These are phyloP conservation scores for Fusarium pseudocircinatum DNA, from an alignment of 2,329 filamentous ascomycete genomes.

Conservation along the genomic window DNA sequence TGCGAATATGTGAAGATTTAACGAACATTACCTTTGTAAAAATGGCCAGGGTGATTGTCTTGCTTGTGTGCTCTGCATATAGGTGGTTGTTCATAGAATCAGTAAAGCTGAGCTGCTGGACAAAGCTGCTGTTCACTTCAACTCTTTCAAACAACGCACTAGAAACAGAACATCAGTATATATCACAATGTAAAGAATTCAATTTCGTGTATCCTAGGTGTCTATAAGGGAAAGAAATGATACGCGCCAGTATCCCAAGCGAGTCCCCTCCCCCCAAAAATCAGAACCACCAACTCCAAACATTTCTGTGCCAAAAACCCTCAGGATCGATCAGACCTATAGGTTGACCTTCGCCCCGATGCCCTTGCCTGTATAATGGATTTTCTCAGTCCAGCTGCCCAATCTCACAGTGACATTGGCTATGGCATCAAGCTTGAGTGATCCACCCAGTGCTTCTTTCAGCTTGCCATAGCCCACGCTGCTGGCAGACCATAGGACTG, in stretches of 20 bases:
- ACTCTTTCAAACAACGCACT: background rate
- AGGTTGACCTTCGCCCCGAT: constrained; percentile 69
- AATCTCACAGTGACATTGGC: constrained; percentile 80
- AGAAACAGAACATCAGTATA: background rate
- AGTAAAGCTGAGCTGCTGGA: background rate
- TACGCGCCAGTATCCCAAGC: background rate
- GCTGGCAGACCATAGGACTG: constrained; percentile 81
- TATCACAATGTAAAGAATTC: background rate
- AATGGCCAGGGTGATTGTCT: background rate
- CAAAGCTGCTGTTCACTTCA: background rate
- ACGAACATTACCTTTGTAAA: background rate
- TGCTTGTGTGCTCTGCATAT: background rate
- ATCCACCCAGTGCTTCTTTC: constrained; percentile 80
- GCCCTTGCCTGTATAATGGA: constrained; percentile 76
- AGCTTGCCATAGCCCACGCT: constrained; percentile 87
- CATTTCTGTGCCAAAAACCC: constrained; percentile 2
- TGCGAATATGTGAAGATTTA: background rate
- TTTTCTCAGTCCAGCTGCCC: constrained; percentile 75
- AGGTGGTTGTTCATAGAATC: background rate
- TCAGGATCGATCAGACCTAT: constrained; percentile 24
- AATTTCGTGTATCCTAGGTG: constrained; percentile 16
- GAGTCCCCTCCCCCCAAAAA: constrained; percentile 3
- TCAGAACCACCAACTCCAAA: constrained; percentile 20
- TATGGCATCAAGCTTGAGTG: constrained; percentile 78
- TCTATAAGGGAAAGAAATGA: background rate